A percentile compares a stretch with the other conserved stretches of the same genome.
Conservation (phyloP, 371 early-diverging fungal genomes). For the Mortierella sp. region DNA sequence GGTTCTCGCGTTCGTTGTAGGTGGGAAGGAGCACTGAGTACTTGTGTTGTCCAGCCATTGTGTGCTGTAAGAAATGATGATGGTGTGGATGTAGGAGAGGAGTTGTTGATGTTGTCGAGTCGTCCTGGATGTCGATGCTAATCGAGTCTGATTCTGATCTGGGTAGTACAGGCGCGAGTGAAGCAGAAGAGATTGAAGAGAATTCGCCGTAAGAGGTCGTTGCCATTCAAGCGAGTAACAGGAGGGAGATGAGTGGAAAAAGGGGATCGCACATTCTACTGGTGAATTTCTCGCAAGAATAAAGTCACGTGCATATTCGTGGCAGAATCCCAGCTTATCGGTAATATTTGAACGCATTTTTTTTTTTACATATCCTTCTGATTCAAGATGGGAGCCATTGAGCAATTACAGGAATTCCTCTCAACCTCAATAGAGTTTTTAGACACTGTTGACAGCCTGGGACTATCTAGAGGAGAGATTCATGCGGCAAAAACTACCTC, state of each 20-base stretch:
- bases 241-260: not conserved
- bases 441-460: too few species aligned
- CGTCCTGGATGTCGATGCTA: slow-evolving; percentile 55
- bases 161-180: slow-evolving; percentile 3
- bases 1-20: slow-evolving; percentile 98
- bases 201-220: slow-evolving; percentile 15
- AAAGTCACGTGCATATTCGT: not conserved
- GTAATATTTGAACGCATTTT: too few species aligned
- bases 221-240: not conserved
- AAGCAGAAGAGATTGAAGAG: slow-evolving; percentile 9
- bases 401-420: too few species aligned
- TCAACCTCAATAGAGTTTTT: too few species aligned
- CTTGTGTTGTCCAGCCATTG: slow-evolving; percentile 58
- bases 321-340: too few species aligned
- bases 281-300: too few species aligned
- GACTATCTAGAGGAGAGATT: too few species aligned
- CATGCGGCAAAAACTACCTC: too few species aligned
- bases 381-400: too few species aligned
- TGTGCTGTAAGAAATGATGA: slow-evolving; percentile 13
- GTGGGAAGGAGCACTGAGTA: slow-evolving; percentile 98
- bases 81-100: slow-evolving; percentile 13
- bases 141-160: slow-evolving; percentile 36
- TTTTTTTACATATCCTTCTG: too few species aligned
- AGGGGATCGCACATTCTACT: too few species aligned
- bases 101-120: slow-evolving; percentile 20